Conservation (phyloP, 179 eudicot genomes). For the Beta macrorhiza region DNA sequence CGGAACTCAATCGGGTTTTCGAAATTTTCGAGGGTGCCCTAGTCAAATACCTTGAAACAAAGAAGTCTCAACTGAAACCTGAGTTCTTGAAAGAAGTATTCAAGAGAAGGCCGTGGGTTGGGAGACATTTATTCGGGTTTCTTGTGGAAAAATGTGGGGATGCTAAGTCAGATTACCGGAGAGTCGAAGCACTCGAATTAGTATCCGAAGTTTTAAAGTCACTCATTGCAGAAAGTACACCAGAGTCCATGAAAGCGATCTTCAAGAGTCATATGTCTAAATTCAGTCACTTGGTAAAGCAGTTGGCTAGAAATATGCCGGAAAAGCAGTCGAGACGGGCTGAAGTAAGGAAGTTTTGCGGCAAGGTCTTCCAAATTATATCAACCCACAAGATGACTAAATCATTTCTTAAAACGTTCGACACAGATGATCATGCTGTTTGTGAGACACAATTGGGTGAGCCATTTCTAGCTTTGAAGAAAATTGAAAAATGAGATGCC, state of each 20-base stretch:
- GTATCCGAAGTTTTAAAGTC: slow-evolving; percentile 51
- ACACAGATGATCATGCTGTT: slow-evolving; percentile 51
- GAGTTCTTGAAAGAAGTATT: slow-evolving; percentile 76
- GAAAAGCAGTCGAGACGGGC: slow-evolving; percentile 77
- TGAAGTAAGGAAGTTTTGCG: slow-evolving; percentile 68
- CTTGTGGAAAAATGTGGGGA: slow-evolving; percentile 59
- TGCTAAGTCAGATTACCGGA: slow-evolving; percentile 61
- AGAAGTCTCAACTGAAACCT: slow-evolving; percentile 68
- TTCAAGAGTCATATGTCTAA: slow-evolving; percentile 48
- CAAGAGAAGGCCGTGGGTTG: slow-evolving; percentile 80
- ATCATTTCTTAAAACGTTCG: slow-evolving; percentile 59
- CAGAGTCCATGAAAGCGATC: slow-evolving; percentile 35
- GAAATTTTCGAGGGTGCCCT: slow-evolving; percentile 55
- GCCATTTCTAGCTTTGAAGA: slow-evolving; percentile 61
- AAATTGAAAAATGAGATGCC: slow-evolving; percentile 20
- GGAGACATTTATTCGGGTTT: slow-evolving; percentile 61
- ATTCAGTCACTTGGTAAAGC: slow-evolving; percentile 49
- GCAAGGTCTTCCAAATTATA: slow-evolving; percentile 47
- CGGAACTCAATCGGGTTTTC: slow-evolving; percentile 51
- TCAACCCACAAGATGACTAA: slow-evolving; percentile 41
- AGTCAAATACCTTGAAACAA: slow-evolving; percentile 62
- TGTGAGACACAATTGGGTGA: slow-evolving; percentile 80
- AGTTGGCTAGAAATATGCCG: slow-evolving; percentile 63
- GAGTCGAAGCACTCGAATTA: slow-evolving; percentile 76
- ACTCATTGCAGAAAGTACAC: slow-evolving; percentile 34